Conservation (phyloP, 257 asterid genomes). For the Parsonsia alboflavescens region DNA sequence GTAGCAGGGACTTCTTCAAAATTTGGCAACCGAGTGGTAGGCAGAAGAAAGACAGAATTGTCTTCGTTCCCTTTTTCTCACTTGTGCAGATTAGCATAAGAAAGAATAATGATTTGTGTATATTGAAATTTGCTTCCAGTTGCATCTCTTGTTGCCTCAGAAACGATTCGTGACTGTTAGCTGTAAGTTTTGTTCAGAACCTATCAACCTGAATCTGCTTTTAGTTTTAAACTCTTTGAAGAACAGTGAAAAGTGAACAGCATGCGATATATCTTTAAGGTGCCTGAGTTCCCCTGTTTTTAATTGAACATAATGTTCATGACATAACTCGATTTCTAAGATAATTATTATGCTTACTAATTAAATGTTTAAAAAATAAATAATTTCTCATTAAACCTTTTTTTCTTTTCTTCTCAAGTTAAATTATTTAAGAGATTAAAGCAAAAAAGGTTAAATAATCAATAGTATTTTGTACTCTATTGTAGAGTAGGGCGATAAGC, state of each 20-base stretch:
- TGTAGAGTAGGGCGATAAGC: no score
- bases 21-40: neutral
- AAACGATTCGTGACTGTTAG: no score
- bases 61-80: neutral
- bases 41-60: neutral
- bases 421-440: no score
- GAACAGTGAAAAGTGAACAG: neutral
- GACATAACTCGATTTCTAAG: neutral
- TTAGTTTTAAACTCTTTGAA: no score
- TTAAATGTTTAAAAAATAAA: no score
- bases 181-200: no score
- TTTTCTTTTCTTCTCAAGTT: no score
- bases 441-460: no score
- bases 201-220: no score
- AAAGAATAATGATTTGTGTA: neutral
- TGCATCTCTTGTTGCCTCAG: neutral
- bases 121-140: neutral
- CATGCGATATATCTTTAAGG: neutral
- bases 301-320: neutral
- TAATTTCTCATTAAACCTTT: no score
- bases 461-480: no score
- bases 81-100: neutral
- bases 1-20: constrained; percentile 8
- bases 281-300: neutral
- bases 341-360: no score